Evolutionary conservation across 495 filamentous ascomycete species (phyloP), one percentile per base, ranked within the genome.

Genomic region (Parathielavia hyrcaniae): DNA sequence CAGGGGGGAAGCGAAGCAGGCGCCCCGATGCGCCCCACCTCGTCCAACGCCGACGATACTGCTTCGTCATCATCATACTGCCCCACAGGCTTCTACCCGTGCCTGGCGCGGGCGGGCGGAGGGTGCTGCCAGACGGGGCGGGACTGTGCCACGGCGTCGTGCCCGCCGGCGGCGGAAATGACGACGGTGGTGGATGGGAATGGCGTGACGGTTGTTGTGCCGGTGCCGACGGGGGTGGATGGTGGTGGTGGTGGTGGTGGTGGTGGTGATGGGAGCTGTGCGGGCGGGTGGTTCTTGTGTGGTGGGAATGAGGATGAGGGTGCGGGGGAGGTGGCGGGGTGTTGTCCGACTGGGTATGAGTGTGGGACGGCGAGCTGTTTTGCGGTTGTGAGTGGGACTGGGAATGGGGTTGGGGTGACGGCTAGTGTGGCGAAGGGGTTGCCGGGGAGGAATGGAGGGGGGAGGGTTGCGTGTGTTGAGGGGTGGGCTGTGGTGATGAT

Each of bases 211-310:
- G 75, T 95, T 53, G 84, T 84, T 0, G 84, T 83, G 9, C 83
- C 88, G 0, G 73, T 11, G 0, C 69, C 67, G 0, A 69, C 68
- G 4, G 23, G 0, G 5, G 8, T 30, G 26, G 26, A 30, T 30
- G 26, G 26, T 30, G 26, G 26, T 30, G 26, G 26, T 30, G 26
- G n/a, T 30, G 26, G 26, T 30, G 26, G 26, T 30, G 26, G 26
- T 30, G n/a, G n/a, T n/a, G n/a, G n/a, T n/a, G n/a, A n/a, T n/a
- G 72, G 77, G 11, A 73, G 67, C 26, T 96, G 91, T 61, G 88
- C 89, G 0, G 70, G 53, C 22, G 90, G 90, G 4, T 96, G 90
- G 90, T 88, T 82, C 55, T 79, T 77, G 41, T 96, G 91, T 62
- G 71, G 71, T 17, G 51, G n/a, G n/a, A n/a, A n/a, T n/a, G n/a